Evolutionary conservation across 768 basidiomycete genomes (phyloP), one percentile per base, ranked within the genome.

Genomic region (Tricholoma bakamatsutake): DNA sequence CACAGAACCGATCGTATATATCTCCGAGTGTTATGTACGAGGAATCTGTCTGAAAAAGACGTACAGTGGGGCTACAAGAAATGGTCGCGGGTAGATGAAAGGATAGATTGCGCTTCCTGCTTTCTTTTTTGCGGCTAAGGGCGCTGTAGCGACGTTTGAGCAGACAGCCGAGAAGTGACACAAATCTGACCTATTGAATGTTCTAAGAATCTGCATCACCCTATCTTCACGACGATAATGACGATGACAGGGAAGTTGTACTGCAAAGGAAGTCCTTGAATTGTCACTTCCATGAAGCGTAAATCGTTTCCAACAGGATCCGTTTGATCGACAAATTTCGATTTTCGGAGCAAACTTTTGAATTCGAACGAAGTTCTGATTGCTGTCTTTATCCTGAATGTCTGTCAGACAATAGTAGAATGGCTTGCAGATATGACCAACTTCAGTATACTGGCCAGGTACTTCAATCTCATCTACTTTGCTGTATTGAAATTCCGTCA

Each of bases 401-500:
- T 28, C 54, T 46, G 33, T 27, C n/a, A 35, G 47, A 31, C 27
- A 43, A n/a, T 48, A 24, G 30, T 49, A 33, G 31, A 12, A 1
- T 56, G 3, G 15, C 8, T 31, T 31, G 15, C 8, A n/a, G 13
- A 9, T 1, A 11, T 24, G 11, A 46, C 65, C 21, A n/a, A 90
- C 94, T 81, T 98, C 92, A 0, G 93, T 90, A 67, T 99, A 99
- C 69, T 99, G 97, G 6, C 97, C 97, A n/a, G 95, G 95, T 50
- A 99, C 84, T 66, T 99, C 95, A 37, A 99, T 91, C 60, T 99
- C 96, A 60, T 98, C 97, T 50, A 96, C 93, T 68, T 94, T 97
- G 65, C 85, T 87, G 69, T 98, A 94, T 62, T 98, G 96, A 77
- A 98, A 99, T 70, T 98, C 97, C 6, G 92, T 90, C 63, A 99